These are phyloP conservation scores for Aureobasidium leucospermi DNA, from an alignment of 2,329 filamentous ascomycete species.

Conservation along the genomic window DNA sequence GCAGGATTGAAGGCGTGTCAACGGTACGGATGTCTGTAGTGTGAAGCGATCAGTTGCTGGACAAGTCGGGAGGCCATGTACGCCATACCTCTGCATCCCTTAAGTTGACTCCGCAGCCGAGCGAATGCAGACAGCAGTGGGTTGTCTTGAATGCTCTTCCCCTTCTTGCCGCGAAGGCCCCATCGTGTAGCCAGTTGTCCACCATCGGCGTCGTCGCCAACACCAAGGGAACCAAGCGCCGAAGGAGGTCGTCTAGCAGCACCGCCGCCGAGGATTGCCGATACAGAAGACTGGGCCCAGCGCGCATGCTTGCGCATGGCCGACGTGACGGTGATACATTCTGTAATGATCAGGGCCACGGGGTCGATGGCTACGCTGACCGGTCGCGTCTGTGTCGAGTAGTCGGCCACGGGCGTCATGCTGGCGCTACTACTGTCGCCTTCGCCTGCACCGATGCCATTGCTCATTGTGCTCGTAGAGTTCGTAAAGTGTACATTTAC, in stretches of 20 bases:
- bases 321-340: constrained; percentile 97
- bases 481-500: not conserved
- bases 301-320: constrained; percentile 96
- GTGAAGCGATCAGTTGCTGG: not conserved
- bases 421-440: not conserved
- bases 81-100: constrained; percentile 67
- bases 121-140: constrained; percentile 94
- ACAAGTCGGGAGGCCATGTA: not conserved
- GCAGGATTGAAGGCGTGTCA: constrained; percentile 80
- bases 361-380: constrained; percentile 31
- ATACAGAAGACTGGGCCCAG: constrained; percentile 92
- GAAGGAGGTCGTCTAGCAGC: constrained; percentile 14
- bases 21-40: constrained; percentile 73
- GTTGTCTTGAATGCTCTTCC: constrained; percentile 95
- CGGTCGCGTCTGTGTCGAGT: constrained; percentile 3
- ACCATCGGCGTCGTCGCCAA: constrained; percentile 15
- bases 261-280: constrained; percentile 80
- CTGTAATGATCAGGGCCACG: constrained; percentile 72
- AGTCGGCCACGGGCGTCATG: not conserved
- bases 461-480: not conserved
- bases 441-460: constrained; percentile 2
- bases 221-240: constrained; percentile 8
- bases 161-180: constrained; percentile 90
- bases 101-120: constrained; percentile 77
- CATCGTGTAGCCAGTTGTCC: constrained; percentile 65